Evolutionary conservation across 2,329 filamentous ascomycete genomes (phyloP).

Genomic region (Cladobotryum protrusum): DNA sequence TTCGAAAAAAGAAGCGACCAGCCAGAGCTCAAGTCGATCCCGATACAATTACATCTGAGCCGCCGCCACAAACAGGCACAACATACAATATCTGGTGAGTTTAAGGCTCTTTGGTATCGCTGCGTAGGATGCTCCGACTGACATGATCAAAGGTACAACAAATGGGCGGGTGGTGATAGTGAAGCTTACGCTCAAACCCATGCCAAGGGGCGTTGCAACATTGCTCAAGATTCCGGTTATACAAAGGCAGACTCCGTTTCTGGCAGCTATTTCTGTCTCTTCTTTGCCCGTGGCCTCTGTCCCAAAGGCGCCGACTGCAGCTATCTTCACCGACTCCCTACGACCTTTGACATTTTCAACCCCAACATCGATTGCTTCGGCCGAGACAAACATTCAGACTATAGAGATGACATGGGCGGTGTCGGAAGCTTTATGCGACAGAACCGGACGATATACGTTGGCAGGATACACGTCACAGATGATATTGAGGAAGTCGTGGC

Average conservation of each 20-base stretch:
- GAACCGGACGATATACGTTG: constrained; percentile 90
- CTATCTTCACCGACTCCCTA: constrained; percentile 84
- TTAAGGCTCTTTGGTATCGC: background rate
- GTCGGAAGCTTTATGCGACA: constrained; percentile 90
- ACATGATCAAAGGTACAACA: constrained; percentile 80
- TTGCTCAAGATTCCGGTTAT: constrained; percentile 72
- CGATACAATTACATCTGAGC: constrained; percentile 72
- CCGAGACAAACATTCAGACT: constrained; percentile 86
- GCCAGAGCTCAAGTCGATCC: constrained; percentile 89
- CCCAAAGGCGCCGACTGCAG: constrained; percentile 89
- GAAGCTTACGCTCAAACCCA: constrained; percentile 87
- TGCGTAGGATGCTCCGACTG: background rate
- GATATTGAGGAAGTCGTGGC: constrained; percentile 96
- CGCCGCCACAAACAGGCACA: constrained; percentile 85
- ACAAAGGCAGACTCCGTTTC: constrained; percentile 69
- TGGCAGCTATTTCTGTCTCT: constrained; percentile 87
- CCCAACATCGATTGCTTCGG: constrained; percentile 89
- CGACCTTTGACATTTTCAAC: constrained; percentile 82
- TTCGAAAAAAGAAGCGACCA: constrained; percentile 83
- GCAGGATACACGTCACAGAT: constrained; percentile 89
- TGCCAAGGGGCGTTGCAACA: constrained; percentile 79
- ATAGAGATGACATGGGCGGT: constrained; percentile 95
- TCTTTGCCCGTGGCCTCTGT: constrained; percentile 76
- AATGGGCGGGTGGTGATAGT: constrained; percentile 92
- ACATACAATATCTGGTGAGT: constrained; percentile 68